Evolutionary conservation across 2,329 filamentous ascomycete genomes (phyloP), one percentile per base, ranked within the genome.

Genomic region (Botrytis byssoidea): DNA sequence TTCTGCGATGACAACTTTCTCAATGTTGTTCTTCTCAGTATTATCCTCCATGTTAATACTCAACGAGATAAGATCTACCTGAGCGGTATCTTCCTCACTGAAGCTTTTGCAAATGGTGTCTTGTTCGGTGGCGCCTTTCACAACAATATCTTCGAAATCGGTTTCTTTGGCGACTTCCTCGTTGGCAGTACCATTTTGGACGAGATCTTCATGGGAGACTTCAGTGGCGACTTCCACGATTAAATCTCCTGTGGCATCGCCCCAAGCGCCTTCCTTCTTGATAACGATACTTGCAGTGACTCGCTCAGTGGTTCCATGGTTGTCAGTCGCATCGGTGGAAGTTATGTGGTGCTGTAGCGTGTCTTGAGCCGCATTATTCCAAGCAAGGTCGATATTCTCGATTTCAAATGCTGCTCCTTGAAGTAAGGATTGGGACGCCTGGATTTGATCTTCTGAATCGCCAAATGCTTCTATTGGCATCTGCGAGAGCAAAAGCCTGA

Each of bases 61-160:
- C 22, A 25, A 25, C 18, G 3, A 25, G 10, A 48, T 9, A 18
- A 48, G 22, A 48, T 48, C 22, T 4, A 5, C 9, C 22, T 48
- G 46, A 12, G 25, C 46, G 22, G 46, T 4, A 10, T 25, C 46
- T 25, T 0, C 0, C 0, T 48, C 46, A 10, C 46, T 48, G 20
- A 9, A 22, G 2, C 5, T 9, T 22, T 48, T 4, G 0, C 14
- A 2, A 57, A 32, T 18, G 6, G 0, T 32, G 14, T 29, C 3
- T 29, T 29, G 3, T 0, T 57, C 6, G 0, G 6, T 18, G 14
- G 3, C 3, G 0, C 1, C n/a, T 0, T 57, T 3, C 25, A 0
- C 0, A 55, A 55, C 5, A n/a, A n/a, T 3, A 1, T 55, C 51
- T 29, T 57, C 14, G 7, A 7, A 29, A 29, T 29, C 10, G 7